phyloP scores from a whole-genome alignment of 2,329 filamentous ascomycete species.

The Intubia oerlemansii region DNA sequence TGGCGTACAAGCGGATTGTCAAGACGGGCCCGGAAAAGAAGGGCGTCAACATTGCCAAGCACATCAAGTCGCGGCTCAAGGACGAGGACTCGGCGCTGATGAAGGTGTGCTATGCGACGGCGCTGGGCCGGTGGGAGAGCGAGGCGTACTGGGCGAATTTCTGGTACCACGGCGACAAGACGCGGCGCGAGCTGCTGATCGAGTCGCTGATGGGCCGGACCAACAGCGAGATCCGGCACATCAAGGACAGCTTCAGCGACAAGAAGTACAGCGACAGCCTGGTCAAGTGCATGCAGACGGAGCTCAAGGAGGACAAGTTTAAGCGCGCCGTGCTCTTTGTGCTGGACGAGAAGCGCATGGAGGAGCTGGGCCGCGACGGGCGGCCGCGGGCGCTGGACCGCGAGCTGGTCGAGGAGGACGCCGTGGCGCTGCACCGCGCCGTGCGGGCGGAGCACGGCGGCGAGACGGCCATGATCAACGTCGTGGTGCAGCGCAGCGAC shows the following conservation, averaged over 20 bases:
- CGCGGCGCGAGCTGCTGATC: constrained; percentile 71
- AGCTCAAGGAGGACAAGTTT: constrained; percentile 92
- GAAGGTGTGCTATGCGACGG: constrained; percentile 79
- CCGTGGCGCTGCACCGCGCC: constrained; percentile 43
- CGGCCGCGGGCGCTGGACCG: constrained; percentile 33
- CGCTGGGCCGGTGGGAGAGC: constrained; percentile 74
- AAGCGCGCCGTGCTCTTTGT: constrained; percentile 69
- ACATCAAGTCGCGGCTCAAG: constrained; percentile 58
- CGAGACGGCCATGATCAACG: constrained; percentile 68
- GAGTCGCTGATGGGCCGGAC: constrained; percentile 79
- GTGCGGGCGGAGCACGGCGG: constrained; percentile 60
- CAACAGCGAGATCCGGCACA: constrained; percentile 68
- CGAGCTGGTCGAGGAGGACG: constrained; percentile 46
- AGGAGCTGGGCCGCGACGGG: constrained; percentile 51
- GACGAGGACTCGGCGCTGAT: constrained; percentile 56
- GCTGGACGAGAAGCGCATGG: constrained; percentile 65
- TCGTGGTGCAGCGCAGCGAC: constrained; percentile 66
- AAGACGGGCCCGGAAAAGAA: constrained; percentile 54
- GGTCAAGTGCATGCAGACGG: constrained; percentile 69
- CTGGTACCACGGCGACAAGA: constrained; percentile 82
- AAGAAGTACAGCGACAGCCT: constrained; percentile 78
- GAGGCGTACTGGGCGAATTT: constrained; percentile 98
- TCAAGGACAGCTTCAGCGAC: constrained; percentile 77
- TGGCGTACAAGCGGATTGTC: constrained; percentile 76
- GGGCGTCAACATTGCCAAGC: constrained; percentile 69